phyloP scores from a whole-genome alignment of 345 rosid genomes.

The Clarkia xantiana region DNA sequence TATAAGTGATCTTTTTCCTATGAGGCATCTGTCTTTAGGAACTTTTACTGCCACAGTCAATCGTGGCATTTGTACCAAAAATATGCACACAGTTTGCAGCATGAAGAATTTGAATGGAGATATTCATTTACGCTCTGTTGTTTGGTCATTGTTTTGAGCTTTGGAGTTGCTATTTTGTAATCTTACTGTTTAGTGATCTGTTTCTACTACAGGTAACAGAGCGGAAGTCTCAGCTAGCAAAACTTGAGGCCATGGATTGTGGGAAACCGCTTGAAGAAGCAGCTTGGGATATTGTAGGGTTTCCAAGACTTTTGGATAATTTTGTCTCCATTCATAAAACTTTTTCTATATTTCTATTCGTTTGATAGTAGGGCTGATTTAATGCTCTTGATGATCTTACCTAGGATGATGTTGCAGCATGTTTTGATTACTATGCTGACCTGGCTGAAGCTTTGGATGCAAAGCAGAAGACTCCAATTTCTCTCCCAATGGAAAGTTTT shows the following conservation, averaged over 20 bases:
- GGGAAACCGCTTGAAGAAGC: constrained; percentile 96
- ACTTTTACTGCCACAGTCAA: too few species aligned
- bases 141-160: too few species aligned
- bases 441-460: constrained; percentile 93
- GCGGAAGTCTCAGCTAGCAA: constrained; percentile 63
- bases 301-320: neutral
- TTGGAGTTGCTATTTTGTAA: neutral
- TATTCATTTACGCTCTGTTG: too few species aligned
- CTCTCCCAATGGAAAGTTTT: constrained; percentile 74
- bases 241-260: constrained; percentile 74
- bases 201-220: constrained; percentile 46
- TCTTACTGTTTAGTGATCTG: neutral
- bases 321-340: neutral
- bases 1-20: too few species aligned
- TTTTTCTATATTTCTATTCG: neutral
- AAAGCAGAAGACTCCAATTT: constrained; percentile 70
- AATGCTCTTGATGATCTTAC: constrained; percentile 11
- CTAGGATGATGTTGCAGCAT: constrained; percentile 95
- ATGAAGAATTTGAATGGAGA: too few species aligned
- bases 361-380: neutral
- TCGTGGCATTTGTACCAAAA: too few species aligned
- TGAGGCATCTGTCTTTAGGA: too few species aligned
- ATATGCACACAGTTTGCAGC: too few species aligned
- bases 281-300: constrained; percentile 71
- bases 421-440: constrained; percentile 91